Conservation (phyloP, 495 filamentous ascomycete genomes). For the Penicillium ucsense region DNA sequence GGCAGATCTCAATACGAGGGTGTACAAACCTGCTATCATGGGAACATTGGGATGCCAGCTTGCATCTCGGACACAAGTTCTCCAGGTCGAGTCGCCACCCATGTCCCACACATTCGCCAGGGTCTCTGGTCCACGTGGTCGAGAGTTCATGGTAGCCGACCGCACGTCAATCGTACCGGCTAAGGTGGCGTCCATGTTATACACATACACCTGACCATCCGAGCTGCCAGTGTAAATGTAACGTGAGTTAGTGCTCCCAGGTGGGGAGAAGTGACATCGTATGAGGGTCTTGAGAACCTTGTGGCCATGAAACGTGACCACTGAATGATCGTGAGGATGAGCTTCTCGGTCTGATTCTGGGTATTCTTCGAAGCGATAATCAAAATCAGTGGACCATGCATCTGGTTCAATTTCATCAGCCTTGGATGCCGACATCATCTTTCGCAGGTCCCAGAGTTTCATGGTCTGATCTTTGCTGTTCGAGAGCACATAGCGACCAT, state of each 20-base stretch:
- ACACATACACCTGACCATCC: slow-evolving; percentile 83
- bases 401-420: slow-evolving; percentile 46
- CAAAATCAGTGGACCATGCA: slow-evolving; percentile 60
- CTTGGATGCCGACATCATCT: slow-evolving; percentile 61
- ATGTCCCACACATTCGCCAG: slow-evolving; percentile 31
- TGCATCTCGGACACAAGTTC: slow-evolving; percentile 82
- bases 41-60: slow-evolving; percentile 93
- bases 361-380: slow-evolving; percentile 74
- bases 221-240: slow-evolving; percentile 89
- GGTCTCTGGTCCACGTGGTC: slow-evolving; percentile 42
- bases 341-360: slow-evolving; percentile 56
- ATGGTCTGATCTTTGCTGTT: slow-evolving; percentile 95
- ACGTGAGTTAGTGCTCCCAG: slow-evolving; percentile 74
- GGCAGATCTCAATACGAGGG: background rate
- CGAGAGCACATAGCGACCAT: slow-evolving; percentile 86
- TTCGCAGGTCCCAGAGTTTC: slow-evolving; percentile 94
- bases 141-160: slow-evolving; percentile 48
- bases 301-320: slow-evolving; percentile 91
- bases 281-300: slow-evolving; percentile 81
- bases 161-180: slow-evolving; percentile 71
- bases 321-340: slow-evolving; percentile 79
- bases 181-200: slow-evolving; percentile 88
- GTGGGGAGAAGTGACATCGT: slow-evolving; percentile 90
- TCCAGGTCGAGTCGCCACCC: slow-evolving; percentile 43
- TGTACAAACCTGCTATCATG: slow-evolving; percentile 64